A percentile compares a stretch with the other conserved stretches of the same genome.
phyloP scores from a whole-genome alignment of 202 grass and related monocot genomes.

The Setaria viridis region DNA sequence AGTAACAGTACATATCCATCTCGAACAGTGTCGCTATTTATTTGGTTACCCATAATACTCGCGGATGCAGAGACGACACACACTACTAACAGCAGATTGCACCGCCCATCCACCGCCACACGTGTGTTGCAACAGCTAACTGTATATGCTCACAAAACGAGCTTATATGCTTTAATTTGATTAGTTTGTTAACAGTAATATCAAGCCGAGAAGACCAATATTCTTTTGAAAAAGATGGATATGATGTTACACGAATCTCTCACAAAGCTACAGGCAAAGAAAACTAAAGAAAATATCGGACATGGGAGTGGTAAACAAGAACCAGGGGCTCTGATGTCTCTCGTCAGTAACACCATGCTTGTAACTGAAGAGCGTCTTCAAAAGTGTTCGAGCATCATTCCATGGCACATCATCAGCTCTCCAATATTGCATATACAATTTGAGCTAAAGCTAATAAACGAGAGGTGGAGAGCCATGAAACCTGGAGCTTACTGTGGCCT shows the following conservation, averaged over 20 bases:
- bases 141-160: not conserved
- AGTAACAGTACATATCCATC: constrained; percentile 30
- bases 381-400: not conserved
- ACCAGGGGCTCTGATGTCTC: not conserved
- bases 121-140: constrained; percentile 6
- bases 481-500: constrained; percentile 35
- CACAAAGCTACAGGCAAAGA: not conserved
- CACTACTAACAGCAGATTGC: constrained; percentile 18
- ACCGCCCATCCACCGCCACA: constrained; percentile 39
- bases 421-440: constrained; percentile 26
- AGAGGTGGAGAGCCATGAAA: constrained; percentile 39
- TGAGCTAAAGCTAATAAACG: constrained; percentile 17
- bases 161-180: not conserved
- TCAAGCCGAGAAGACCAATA: not conserved
- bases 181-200: not conserved
- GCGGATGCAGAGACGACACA: constrained; percentile 15
- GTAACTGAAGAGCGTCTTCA: not conserved
- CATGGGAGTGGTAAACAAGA: not conserved
- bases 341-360: constrained; percentile 30
- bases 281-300: not conserved
- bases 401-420: not conserved
- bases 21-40: constrained; percentile 34
- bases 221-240: not conserved
- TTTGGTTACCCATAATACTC: constrained; percentile 28
- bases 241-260: not conserved